A percentile compares a stretch with the other conserved stretches of the same genome.
Conservation (phyloP, 2,329 filamentous ascomycete genomes). For the Aspergillus oerlinghausenensis region DNA sequence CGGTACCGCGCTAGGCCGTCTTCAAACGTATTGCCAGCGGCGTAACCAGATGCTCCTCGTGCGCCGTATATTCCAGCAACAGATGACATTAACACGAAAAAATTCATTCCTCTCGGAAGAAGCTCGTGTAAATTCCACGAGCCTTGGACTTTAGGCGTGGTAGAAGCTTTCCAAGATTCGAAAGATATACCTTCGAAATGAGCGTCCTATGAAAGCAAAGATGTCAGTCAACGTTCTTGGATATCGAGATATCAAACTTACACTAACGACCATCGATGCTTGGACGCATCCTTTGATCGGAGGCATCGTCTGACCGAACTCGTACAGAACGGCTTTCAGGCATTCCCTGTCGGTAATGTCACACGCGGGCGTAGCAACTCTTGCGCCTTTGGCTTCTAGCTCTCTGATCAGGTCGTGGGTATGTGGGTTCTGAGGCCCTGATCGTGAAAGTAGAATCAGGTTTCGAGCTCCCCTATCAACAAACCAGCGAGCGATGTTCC, state of each 20-base stretch:
- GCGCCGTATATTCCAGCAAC: slow-evolving; percentile 40
- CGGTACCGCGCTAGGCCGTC: slow-evolving; percentile 29
- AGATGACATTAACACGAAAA: slow-evolving; percentile 38
- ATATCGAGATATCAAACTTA: background rate
- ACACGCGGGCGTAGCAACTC: slow-evolving; percentile 1
- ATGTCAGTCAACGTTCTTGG: background rate
- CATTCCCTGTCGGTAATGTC: slow-evolving; percentile 1
- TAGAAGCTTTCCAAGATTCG: slow-evolving; percentile 29
- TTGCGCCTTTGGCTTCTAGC: background rate
- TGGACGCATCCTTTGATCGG: slow-evolving; percentile 11
- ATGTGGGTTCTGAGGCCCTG: background rate
- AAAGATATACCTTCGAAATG: slow-evolving; percentile 38
- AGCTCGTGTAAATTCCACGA: slow-evolving; percentile 30
- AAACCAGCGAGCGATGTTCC: slow-evolving; percentile 28
- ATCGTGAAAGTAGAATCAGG: slow-evolving; percentile 24
- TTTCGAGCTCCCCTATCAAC: slow-evolving; percentile 30
- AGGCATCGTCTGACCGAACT: background rate
- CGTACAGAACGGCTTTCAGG: background rate
- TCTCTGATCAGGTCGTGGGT: slow-evolving; percentile 1
- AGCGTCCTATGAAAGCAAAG: background rate
- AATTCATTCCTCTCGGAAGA: slow-evolving; percentile 29
- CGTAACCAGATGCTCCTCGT: slow-evolving; percentile 39
- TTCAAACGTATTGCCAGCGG: slow-evolving; percentile 33
- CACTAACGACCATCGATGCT: slow-evolving; percentile 10
- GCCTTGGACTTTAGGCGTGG: slow-evolving; percentile 35